These are phyloP conservation scores for Echria macrotheca DNA, from an alignment of 495 filamentous ascomycete species.

Conservation along the genomic window DNA sequence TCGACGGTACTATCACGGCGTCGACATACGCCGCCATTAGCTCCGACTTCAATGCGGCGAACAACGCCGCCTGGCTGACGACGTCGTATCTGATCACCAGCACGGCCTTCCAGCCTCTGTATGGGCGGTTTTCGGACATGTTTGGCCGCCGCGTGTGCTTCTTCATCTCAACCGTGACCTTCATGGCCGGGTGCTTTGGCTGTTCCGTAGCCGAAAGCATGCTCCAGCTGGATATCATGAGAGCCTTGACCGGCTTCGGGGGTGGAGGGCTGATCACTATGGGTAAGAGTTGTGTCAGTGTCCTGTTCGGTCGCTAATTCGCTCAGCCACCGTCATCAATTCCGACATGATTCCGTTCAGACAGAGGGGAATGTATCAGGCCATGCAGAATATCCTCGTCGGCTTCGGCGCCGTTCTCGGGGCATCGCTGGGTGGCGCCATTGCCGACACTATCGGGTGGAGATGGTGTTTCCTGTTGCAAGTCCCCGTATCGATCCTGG, in stretches of 20 bases:
- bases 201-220: slow-evolving; percentile 42
- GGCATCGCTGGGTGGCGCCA: slow-evolving; percentile 45
- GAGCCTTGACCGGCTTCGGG: slow-evolving; percentile 51
- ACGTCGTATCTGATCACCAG: slow-evolving; percentile 71
- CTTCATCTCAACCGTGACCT: slow-evolving; percentile 44
- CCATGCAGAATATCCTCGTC: slow-evolving; percentile 55
- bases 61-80: slow-evolving; percentile 60
- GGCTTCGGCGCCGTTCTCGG: slow-evolving; percentile 50
- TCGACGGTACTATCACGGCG: slow-evolving; percentile 62
- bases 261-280: slow-evolving; percentile 58
- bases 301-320: slow-evolving; percentile 3
- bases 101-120: slow-evolving; percentile 55
- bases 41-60: slow-evolving; percentile 47
- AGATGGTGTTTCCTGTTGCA: slow-evolving; percentile 45
- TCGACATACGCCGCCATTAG: slow-evolving; percentile 62
- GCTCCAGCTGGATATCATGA: slow-evolving; percentile 36
- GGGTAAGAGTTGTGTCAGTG: slow-evolving; percentile 29
- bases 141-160: slow-evolving; percentile 51
- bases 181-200: slow-evolving; percentile 42
- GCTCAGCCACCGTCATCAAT: slow-evolving; percentile 57
- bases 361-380: slow-evolving; percentile 59
- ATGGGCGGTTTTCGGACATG: slow-evolving; percentile 45
- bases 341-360: slow-evolving; percentile 61
- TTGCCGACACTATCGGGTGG: slow-evolving; percentile 47
- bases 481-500: slow-evolving; percentile 50